Percentiles rank a stretch among this genome's conserved stretches.
These are phyloP conservation scores for Naganishia vishniacii DNA, from an alignment of 768 basidiomycete species.

Conservation along the genomic window DNA sequence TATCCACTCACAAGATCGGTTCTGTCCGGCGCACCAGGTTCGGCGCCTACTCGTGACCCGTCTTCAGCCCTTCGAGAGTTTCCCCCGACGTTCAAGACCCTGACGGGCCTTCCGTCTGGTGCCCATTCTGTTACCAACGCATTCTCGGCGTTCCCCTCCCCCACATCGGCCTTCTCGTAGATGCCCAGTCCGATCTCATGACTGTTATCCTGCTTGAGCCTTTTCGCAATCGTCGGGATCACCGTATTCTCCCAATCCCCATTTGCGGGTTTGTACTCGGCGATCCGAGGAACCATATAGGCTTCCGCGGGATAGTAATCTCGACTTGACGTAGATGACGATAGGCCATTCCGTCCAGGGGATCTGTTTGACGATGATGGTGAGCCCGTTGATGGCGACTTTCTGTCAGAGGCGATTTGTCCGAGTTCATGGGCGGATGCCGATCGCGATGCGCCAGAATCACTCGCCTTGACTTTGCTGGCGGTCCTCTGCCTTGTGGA, in stretches of 20 bases:
- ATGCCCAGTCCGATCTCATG: background rate
- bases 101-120: slow-evolving; percentile 1
- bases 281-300: slow-evolving; percentile 6
- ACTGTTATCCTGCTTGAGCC: background rate
- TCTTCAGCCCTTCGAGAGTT: background rate
- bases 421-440: background rate
- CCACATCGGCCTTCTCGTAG: no score
- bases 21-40: background rate
- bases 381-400: background rate
- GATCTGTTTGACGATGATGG: background rate
- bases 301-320: slow-evolving; percentile 12
- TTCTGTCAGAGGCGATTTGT: background rate
- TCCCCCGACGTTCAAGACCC: background rate
- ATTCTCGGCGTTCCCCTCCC: background rate
- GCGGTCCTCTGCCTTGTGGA: background rate
- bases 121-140: slow-evolving; percentile 1
- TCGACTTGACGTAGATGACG: background rate
- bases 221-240: background rate
- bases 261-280: background rate
- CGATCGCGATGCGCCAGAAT: background rate
- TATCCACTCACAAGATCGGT: background rate
- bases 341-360: background rate
- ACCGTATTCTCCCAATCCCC: slow-evolving; percentile 17
- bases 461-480: background rate
- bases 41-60: background rate